Base-by-base conservation (phyloP, 2,329 filamentous ascomycete species). In the Chlorencoelia australis region DNA sequence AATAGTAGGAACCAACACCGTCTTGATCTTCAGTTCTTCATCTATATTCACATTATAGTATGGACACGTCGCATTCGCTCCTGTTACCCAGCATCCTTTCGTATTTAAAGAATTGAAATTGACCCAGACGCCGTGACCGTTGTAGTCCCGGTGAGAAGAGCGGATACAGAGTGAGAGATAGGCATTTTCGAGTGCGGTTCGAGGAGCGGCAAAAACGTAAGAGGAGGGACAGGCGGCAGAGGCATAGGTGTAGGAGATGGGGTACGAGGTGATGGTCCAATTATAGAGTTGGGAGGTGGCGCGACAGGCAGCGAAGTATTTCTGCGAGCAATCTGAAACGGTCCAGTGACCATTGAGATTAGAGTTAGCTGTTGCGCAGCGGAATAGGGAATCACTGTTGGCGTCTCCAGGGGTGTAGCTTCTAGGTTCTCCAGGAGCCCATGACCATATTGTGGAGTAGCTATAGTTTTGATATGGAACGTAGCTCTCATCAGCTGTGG, bases 151-250 rank as follows among this genome's bases (percentile, higher is more conserved):
- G 27, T 40, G 7, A 50, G 22, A 45, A 39, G 30, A 54, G 41
- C 27, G 50, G 42, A 43, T 52, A 30, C 25, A 50, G 43, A 27
- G 55, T 24, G 40, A 56, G 20, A 82, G 60, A 49, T 78, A 75
- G 2, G 60, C 60, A 44, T 80, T 81, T 51, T 82, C 78, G 2
- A 82, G 63, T 2, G 71, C 67, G 0, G 74, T 79, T 24, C 73
- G 66, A 0, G 78, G 77, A 1, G 70, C 65, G 19, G 64, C 60
- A 48, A 82, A 79, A 2, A 37, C 53, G n/a, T 64, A 64, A 14
- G 61, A 58, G 1, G 56, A 38, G 0, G 64, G 64, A 52, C 78
- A 82, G 4, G 59, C 55, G 2, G 62, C 44, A 2, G 59, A 56
- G 3, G 65, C 62, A 29, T 60, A 57, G 26, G 56, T 56, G 48